Percentiles rank a stretch among this genome's conserved stretches.
phyloP scores from a whole-genome alignment of 1,284 basidiomycete species.

The Moesziomyces sp. region DNA sequence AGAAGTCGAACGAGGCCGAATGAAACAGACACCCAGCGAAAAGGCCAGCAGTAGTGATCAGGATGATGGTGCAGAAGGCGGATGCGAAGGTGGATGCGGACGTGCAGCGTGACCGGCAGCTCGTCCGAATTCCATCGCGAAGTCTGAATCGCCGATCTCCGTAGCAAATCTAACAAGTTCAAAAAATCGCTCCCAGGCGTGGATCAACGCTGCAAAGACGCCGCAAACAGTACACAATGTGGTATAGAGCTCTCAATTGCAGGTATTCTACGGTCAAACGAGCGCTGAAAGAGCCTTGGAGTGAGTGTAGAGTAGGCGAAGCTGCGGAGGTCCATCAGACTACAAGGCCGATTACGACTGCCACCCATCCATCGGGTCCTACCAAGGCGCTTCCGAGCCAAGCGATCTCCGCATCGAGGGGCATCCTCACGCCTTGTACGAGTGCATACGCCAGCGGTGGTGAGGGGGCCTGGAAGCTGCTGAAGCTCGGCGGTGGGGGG shows the following conservation, averaged over 20 bases:
- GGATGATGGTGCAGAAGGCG: neutral
- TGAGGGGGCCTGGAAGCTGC: constrained; percentile 32
- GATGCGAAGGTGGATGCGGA: constrained; percentile 13
- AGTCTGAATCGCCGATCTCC: constrained; percentile 13
- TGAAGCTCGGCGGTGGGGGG: constrained; percentile 64
- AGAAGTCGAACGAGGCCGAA: neutral
- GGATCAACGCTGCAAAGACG: too few species aligned
- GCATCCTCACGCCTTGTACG: constrained; percentile 86
- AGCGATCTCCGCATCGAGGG: constrained; percentile 86
- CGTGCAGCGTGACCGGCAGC: constrained; percentile 14
- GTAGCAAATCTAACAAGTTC: too few species aligned
- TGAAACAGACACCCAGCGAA: neutral
- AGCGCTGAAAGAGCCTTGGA: too few species aligned
- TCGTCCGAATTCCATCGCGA: constrained; percentile 19
- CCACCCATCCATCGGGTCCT: constrained; percentile 88
- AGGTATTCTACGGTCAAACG: neutral
- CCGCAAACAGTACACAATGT: too few species aligned
- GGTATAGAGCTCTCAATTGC: neutral
- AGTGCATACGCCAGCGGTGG: constrained; percentile 72
- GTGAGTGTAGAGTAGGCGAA: neutral
- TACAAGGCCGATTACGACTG: constrained; percentile 39
- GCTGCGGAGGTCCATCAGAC: neutral
- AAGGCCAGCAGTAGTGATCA: neutral
- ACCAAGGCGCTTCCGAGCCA: constrained; percentile 90
- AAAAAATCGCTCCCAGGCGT: too few species aligned